phyloP scores from a whole-genome alignment of 2,329 filamentous ascomycete genomes.

The Xylaria sp. region DNA sequence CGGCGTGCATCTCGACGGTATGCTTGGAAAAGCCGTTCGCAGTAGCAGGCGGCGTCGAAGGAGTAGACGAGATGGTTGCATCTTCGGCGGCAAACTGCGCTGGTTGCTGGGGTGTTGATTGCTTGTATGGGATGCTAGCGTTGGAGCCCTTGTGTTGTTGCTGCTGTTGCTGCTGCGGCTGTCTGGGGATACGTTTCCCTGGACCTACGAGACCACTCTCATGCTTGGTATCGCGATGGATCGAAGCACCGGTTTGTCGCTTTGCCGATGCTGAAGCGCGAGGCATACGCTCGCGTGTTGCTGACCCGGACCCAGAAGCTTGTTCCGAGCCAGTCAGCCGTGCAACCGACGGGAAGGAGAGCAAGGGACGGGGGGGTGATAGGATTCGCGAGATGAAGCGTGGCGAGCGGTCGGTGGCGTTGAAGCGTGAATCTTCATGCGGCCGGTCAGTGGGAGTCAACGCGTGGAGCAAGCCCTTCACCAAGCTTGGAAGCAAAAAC shows the following conservation, averaged over 20 bases:
- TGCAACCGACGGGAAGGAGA: conserved; percentile 36
- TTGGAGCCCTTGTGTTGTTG: conserved; percentile 47
- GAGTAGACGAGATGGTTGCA: conserved; percentile 41
- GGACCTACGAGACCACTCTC: conserved; percentile 87
- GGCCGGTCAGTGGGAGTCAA: conserved; percentile 11
- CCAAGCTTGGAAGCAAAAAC: conserved; percentile 10
- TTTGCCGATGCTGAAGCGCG: conserved; percentile 63
- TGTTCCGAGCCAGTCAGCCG: conserved; percentile 51
- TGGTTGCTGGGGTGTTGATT: conserved; percentile 28
- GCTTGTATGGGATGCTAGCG: conserved; percentile 35
- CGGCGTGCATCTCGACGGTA: conserved; percentile 47
- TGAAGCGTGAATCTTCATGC: conserved; percentile 8
- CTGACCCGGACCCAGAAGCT: conserved; percentile 51
- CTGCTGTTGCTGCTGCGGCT: conserved; percentile 14
- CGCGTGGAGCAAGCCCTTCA: conserved; percentile 8
- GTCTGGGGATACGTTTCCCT: conserved; percentile 62
- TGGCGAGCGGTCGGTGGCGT: conserved; percentile 6
- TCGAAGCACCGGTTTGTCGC: conserved; percentile 65
- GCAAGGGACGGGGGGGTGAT: not conserved
- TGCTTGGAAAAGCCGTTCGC: conserved; percentile 45
- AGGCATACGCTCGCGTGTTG: conserved; percentile 60
- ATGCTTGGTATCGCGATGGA: conserved; percentile 75
- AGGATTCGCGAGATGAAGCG: not conserved
- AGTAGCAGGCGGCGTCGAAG: conserved; percentile 45
- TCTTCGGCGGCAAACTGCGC: conserved; percentile 39